These are phyloP conservation scores for Dillenia turbinata DNA, from an alignment of 164 flowering plant genomes.

Conservation along the genomic window DNA sequence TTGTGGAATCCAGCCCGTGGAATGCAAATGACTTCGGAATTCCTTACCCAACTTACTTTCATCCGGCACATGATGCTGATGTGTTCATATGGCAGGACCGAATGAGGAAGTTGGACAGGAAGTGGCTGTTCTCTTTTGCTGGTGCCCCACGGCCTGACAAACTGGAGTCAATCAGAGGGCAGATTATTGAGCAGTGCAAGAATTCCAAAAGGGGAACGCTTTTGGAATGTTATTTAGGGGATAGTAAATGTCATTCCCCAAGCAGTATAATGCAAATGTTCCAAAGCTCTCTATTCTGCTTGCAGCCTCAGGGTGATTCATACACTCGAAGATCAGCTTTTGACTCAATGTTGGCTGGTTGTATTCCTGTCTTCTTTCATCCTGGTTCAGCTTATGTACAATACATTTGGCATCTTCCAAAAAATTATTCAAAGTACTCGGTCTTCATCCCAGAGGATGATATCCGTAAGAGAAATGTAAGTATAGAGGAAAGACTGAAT, in stretches of 20 bases:
- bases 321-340: constrained; percentile 87
- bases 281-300: constrained; percentile 80
- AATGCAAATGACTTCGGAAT: constrained; percentile 85
- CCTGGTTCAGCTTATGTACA: constrained; percentile 91
- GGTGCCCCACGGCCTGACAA: constrained; percentile 93
- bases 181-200: constrained; percentile 79
- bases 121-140: constrained; percentile 89
- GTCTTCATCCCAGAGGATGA: constrained; percentile 91
- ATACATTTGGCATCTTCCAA: constrained; percentile 96
- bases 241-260: constrained; percentile 87
- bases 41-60: constrained; percentile 96
- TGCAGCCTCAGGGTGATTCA: constrained; percentile 96
- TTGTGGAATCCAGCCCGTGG: constrained; percentile 95
- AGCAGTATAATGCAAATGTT: constrained; percentile 93
- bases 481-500: constrained; percentile 64
- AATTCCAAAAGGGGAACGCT: constrained; percentile 57
- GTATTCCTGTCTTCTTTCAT: constrained; percentile 93
- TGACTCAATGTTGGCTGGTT: constrained; percentile 90
- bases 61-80: constrained; percentile 82
- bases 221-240: constrained; percentile 84
- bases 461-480: constrained; percentile 58
- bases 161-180: constrained; percentile 75
- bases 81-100: constrained; percentile 83
- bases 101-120: constrained; percentile 71
- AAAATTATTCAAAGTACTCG: constrained; percentile 66